A percentile compares a stretch with the other conserved stretches of the same genome.
These are phyloP conservation scores for Aspergillus clavatus DNA, from an alignment of 2,329 filamentous ascomycete genomes.

Conservation along the genomic window DNA sequence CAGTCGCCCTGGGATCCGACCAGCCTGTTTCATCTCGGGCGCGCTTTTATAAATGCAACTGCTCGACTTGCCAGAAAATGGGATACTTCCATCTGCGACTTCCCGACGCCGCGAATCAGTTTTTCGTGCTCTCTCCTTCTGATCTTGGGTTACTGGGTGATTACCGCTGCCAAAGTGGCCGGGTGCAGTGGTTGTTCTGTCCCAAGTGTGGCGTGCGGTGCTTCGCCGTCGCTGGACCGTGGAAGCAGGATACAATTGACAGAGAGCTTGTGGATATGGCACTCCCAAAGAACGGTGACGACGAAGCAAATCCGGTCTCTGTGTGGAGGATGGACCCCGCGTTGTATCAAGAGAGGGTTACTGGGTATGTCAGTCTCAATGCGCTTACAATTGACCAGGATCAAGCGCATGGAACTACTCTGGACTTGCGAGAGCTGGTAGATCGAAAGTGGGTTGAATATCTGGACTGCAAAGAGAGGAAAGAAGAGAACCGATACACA, in stretches of 20 bases:
- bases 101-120: neutral
- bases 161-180: neutral
- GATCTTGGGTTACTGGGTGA: neutral
- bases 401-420: neutral
- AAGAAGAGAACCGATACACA: neutral
- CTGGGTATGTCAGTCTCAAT: neutral
- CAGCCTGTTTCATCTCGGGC: neutral
- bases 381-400: neutral
- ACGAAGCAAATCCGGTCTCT: neutral
- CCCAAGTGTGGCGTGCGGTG: neutral
- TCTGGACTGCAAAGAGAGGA: neutral
- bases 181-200: neutral
- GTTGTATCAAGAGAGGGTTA: neutral
- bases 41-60: conserved; percentile 1
- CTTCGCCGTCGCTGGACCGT: neutral
- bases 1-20: neutral
- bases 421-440: neutral
- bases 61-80: neutral
- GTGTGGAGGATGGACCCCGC: neutral
- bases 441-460: neutral
- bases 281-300: neutral
- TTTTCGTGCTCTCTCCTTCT: neutral
- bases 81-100: neutral
- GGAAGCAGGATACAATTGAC: neutral
- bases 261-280: neutral